phyloP scores from a whole-genome alignment of 768 basidiomycete species.

The Rhodotorula paludigena region DNA sequence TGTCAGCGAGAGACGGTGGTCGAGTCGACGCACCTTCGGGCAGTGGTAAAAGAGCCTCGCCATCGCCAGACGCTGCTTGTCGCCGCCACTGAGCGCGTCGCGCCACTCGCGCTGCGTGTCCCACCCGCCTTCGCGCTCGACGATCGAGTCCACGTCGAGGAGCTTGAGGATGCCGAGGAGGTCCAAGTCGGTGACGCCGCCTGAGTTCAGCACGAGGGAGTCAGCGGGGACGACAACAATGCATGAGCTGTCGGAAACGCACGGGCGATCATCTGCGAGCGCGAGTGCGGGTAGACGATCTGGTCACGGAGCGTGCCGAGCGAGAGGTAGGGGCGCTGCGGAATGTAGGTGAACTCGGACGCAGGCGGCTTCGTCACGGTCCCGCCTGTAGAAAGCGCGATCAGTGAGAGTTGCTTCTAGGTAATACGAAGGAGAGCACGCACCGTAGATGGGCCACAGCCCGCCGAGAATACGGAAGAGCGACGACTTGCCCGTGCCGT shows the following conservation, averaged over 20 bases:
- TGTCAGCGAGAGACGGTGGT: neutral
- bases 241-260: conserved; percentile 44
- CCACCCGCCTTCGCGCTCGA: conserved; percentile 97
- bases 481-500: conserved; percentile 56
- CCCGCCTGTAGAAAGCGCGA: conserved; percentile 52
- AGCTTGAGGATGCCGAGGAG: conserved; percentile 65
- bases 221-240: neutral
- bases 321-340: conserved; percentile 91
- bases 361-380: conserved; percentile 83
- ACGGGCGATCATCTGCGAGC: conserved; percentile 72
- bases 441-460: conserved; percentile 81
- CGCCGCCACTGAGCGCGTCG: conserved; percentile 86
- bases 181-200: conserved; percentile 68
- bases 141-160: conserved; percentile 78
- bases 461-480: conserved; percentile 94
- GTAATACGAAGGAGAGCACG: conserved; percentile 34
- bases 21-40: conserved; percentile 63
- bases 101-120: conserved; percentile 84
- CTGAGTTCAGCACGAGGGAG: conserved; percentile 45
- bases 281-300: conserved; percentile 85
- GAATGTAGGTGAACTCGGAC: conserved; percentile 85
- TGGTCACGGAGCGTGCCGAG: conserved; percentile 91
- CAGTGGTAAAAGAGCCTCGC: conserved; percentile 90
- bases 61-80: conserved; percentile 97
- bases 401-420: neutral